Conservation (phyloP, 129 eudicot genomes). For the Calendula officinalis region DNA sequence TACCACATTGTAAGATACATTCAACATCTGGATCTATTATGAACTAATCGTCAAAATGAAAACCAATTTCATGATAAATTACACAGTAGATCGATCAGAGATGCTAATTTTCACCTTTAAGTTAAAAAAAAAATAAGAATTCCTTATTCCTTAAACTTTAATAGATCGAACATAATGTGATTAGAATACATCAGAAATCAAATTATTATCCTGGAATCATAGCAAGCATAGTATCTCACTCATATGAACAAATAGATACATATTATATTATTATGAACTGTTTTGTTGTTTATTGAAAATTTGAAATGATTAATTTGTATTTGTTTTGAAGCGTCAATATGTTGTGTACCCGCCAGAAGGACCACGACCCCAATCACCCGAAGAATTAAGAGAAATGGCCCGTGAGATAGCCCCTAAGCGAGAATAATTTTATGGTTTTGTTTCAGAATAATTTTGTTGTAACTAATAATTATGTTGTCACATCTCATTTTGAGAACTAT, state of each 20-base stretch:
- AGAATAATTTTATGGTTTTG: neutral
- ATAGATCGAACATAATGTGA: too few species aligned
- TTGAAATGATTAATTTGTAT: slow-evolving; percentile 1
- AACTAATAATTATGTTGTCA: neutral
- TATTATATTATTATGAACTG: neutral
- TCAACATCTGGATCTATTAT: too few species aligned
- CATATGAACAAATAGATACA: neutral
- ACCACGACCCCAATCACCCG: slow-evolving; percentile 90
- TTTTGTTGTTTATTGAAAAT: neutral
- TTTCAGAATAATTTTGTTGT: slow-evolving; percentile 15
- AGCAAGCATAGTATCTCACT: neutral
- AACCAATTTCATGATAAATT: too few species aligned
- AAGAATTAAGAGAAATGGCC: slow-evolving; percentile 92
- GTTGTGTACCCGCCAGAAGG: slow-evolving; percentile 90
- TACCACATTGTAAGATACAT: too few species aligned
- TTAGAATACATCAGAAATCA: neutral
- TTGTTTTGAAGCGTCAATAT: slow-evolving; percentile 59
- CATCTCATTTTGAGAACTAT: neutral
- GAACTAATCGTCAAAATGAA: too few species aligned
- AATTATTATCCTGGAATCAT: neutral
- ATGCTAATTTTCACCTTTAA: too few species aligned
- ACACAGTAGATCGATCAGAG: too few species aligned
- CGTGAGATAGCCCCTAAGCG: slow-evolving; percentile 84
- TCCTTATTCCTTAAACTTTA: too few species aligned
- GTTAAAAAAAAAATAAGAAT: too few species aligned